Evolutionary conservation across 306 rosid species (phyloP), one percentile per base, ranked within the genome.

Genomic region (Crotalaria pallida): DNA sequence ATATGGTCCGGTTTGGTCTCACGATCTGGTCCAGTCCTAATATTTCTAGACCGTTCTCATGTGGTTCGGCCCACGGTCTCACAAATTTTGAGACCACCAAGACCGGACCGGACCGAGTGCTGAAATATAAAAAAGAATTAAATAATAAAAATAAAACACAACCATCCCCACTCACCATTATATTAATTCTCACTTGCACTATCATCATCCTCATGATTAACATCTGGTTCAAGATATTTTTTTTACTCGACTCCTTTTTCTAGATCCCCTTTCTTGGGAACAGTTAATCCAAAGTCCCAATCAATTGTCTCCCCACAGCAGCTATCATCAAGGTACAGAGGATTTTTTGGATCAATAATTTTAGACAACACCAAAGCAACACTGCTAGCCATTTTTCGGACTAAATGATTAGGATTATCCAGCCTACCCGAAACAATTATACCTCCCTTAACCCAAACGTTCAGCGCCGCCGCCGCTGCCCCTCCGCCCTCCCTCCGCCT

Each of bases 271-370:
- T 80, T 85, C 78, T 73, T 80, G 76, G 63, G 84, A 18, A 57
- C 77, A 77, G 79, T 33, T 60, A 80, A 84, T 75, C 87, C 89
- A 41, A 88, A 83, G 72, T 86, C 95, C 98, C 97, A 94, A 77
- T 87, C 92, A 68, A 94, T 84, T 74, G 81, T 77, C 71, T 84
- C 92, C 68, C 72, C 90, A 49, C 24, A 57, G 82, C 82, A 87
- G 79, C 92, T 90, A 67, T 90, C 97, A 61, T 94, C 98, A 77
- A 90, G 95, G 80, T 87, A 88, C 58, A 94, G 72, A 72, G 96
- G 97, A 85, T 90, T 94, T 80, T 88, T 81, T 27, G 97, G 98
- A 81, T 94, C 98, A 66, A 94, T 84, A 60, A 88, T 88, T 89
- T 81, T 90, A 64, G 98, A 94, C 80, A 94, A 85, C 58, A 65